Base-by-base conservation (phyloP, 805 yeast species). In the Priceomyces haplophilus region DNA sequence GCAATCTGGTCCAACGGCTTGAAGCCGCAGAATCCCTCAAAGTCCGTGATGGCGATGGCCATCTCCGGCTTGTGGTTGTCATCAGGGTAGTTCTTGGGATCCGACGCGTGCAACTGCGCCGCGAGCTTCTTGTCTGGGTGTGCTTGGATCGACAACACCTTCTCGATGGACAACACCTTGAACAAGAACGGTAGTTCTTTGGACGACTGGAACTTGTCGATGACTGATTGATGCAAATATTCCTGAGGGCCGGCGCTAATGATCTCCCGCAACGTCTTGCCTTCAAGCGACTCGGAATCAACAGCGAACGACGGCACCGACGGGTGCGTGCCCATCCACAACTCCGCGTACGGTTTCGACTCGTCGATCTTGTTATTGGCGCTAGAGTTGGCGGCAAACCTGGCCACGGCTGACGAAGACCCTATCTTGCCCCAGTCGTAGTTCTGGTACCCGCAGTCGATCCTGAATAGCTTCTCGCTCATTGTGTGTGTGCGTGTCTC, bases 291-390 rank as follows among this genome's bases (percentile, higher is more conserved):
- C 7, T 47, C 53, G 24, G 57, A 61, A 20, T 68, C 76, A 19
- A 76, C 74, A 38, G 78, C 76, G 37, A 65, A 66, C 15, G 96
- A 84, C 21, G 98, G 97, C 10, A 85, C 89, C 36, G 85, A 85
- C 41, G 95, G 91, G 62, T 93, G 99, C 19, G 98, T 89, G 31
- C 99, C 99, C 99, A 93, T 93, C 99, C 99, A 93, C 52, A 93
- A 73, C 65, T 93, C 99, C 13, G 99, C 99, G 59, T 93, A 93
- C 8, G 99, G 98, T 58, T 82, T 79, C 30, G 73, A 41, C 55
- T 84, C 90, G 51, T 85, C 88, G 42, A 89, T 76, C 15, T 57
- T 58, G 41, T 87, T 71, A 10, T 53, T 34, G 2, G 87, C 77
- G 64, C 85, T 82, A 34, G 95, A 80, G 39, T 73, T 71, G 30